Conservation (phyloP, 2,329 filamentous ascomycete genomes). For the Colletotrichum cuscutae region DNA sequence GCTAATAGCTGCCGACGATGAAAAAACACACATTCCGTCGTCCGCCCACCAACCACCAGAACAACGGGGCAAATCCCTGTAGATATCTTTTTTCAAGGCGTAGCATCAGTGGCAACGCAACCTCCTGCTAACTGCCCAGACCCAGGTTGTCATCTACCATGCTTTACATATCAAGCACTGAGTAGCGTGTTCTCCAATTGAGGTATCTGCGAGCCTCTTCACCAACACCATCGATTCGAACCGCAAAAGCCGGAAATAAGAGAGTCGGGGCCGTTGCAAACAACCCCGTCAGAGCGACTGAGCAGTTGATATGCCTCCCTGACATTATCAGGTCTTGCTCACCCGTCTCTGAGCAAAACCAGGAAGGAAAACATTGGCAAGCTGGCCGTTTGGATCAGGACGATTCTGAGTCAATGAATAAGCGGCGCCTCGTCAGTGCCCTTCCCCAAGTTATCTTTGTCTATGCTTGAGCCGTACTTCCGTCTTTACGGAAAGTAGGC, state of each 20-base stretch:
- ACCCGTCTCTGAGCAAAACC: not conserved
- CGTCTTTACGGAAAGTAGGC: not conserved
- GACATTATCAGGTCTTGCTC: not conserved
- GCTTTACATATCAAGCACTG: too few relatives aligned
- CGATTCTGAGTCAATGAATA: not conserved
- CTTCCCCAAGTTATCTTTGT: not conserved
- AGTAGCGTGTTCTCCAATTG: too few relatives aligned
- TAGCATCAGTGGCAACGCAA: not conserved
- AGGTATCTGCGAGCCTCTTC: not conserved
- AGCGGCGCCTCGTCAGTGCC: not conserved
- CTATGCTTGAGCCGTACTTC: not conserved
- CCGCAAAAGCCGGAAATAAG: not conserved
- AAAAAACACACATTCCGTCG: slow-evolving; percentile 19
- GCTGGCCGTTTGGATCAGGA: not conserved
- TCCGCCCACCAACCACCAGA: slow-evolving; percentile 3
- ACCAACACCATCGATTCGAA: not conserved
- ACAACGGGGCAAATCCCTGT: slow-evolving; percentile 14
- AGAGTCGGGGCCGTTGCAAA: too few relatives aligned
- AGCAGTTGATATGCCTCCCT: not conserved
- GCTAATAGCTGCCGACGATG: not conserved
- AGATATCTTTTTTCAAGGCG: not conserved
- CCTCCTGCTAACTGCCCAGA: not conserved
- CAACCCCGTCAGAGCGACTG: too few relatives aligned
- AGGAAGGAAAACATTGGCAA: slow-evolving; percentile 3
- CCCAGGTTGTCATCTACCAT: not conserved